phyloP scores from a whole-genome alignment of 2,329 filamentous ascomycete species.

The Hyphodiscus sp. region DNA sequence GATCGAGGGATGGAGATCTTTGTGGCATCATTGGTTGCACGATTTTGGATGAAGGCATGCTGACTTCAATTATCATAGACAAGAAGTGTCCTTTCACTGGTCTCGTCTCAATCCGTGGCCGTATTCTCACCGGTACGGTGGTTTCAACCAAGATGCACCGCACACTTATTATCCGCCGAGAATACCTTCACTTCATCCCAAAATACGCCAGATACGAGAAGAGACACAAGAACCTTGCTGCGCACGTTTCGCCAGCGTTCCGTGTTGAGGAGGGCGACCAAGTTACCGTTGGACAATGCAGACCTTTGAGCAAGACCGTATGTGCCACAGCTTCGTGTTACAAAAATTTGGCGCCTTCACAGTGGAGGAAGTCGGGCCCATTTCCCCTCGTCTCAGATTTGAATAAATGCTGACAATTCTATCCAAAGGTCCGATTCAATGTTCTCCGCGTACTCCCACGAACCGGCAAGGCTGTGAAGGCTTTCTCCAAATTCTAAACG shows the following conservation, averaged over 20 bases:
- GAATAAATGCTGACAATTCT: slow-evolving; percentile 12
- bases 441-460: slow-evolving; percentile 96
- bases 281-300: slow-evolving; percentile 99
- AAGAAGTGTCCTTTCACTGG: slow-evolving; percentile 99
- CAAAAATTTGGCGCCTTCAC: no score
- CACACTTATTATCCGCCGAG: slow-evolving; percentile 97
- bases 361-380: no score
- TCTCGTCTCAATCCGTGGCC: slow-evolving; percentile 97
- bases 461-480: slow-evolving; percentile 96
- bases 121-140: slow-evolving; percentile 99
- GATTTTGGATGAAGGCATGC: neutral
- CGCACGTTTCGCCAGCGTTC: slow-evolving; percentile 98
- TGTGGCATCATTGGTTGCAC: neutral
- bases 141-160: slow-evolving; percentile 99
- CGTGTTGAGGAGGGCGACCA: slow-evolving; percentile 99
- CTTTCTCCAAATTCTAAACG: slow-evolving; percentile 95
- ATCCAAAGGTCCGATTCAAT: slow-evolving; percentile 88
- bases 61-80: slow-evolving; percentile 51
- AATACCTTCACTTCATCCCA: slow-evolving; percentile 99
- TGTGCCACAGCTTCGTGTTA: slow-evolving; percentile 39
- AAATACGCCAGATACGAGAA: slow-evolving; percentile 99
- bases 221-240: slow-evolving; percentile 99
- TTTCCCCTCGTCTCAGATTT: neutral
- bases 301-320: slow-evolving; percentile 99
- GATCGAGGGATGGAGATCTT: neutral